Evolutionary conservation across 768 basidiomycete genomes (phyloP), one percentile per base, ranked within the genome.

Genomic region (Podaxis sp.): DNA sequence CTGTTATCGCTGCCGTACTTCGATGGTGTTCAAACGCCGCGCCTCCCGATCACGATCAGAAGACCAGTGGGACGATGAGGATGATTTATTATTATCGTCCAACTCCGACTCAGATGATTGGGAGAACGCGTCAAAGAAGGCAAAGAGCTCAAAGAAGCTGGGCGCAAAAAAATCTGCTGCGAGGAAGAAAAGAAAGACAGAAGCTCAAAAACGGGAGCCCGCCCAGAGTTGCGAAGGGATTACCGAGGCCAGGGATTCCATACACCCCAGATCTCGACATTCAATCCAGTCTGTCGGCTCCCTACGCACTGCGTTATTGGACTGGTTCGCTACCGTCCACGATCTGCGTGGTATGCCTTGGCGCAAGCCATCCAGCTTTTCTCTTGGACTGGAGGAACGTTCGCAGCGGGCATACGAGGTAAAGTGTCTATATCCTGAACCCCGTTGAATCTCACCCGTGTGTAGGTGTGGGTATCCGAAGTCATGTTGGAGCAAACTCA

Each of bases 401-500:
- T 85, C 88, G 1, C 95, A 97, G 73, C 78, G 94, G 53, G 96
- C 95, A 6, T 97, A 99, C 70, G 94, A 97, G 83, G 95, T 95
- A 69, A 60, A 49, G 58, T 36, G 54, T 61, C 42, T n/a, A 52
- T 49, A 49, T 44, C 52, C 30, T n/a, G 51, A 22, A 36, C 33
- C 28, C 22, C 6, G 19, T 36, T 56, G 17, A 55, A 56, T 52
- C 30, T 49, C 42, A 48, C 59, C 24, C 58, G 38, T 57, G 26
- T 30, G 15, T 67, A 92, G 92, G 90, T 94, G 26, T 93, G 92
- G 91, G 82, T 95, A 24, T 92, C 89, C 13, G 94, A 98, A 76
- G 88, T 97, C 62, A 97, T 97, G 96, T 81, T 96, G 2, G 96
- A 99, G 74, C 96, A 99, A 75, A 98, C 96, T 0, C 95, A 96